Conservation (phyloP, 208 protist species). For the Acanthamoeba quina region DNA sequence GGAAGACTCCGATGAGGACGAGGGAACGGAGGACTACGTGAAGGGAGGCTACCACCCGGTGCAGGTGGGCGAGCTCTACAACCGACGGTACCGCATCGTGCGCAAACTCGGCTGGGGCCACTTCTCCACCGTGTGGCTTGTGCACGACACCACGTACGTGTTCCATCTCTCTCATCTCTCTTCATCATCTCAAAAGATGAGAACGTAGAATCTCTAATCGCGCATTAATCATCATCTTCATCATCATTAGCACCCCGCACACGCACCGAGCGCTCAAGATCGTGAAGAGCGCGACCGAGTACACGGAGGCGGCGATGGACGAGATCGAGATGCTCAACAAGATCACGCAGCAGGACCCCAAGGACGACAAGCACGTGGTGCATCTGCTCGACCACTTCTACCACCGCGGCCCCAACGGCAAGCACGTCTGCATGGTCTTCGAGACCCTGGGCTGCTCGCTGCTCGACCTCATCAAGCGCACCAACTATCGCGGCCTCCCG, state of each 20-base stretch:
- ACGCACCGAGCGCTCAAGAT: constrained; percentile 93
- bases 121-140: constrained; percentile 99
- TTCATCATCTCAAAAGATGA: neutral
- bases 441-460: constrained; percentile 97
- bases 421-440: constrained; percentile 97
- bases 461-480: constrained; percentile 96
- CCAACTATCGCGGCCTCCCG: constrained; percentile 96
- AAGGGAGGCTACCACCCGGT: constrained; percentile 97
- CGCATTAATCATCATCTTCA: neutral
- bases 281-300: constrained; percentile 93
- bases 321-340: constrained; percentile 84
- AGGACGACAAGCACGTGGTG: constrained; percentile 81
- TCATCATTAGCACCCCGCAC: neutral
- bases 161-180: neutral
- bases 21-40: constrained; percentile 57
- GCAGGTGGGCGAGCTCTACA: constrained; percentile 94
- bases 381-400: constrained; percentile 87
- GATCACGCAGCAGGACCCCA: constrained; percentile 72
- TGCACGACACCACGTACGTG: constrained; percentile 89
- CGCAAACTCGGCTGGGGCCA: constrained; percentile 99
- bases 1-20: constrained; percentile 37
- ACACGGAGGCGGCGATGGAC: constrained; percentile 92
- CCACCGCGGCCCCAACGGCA: constrained; percentile 87
- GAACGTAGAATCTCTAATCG: no score
- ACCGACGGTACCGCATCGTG: constrained; percentile 94